phyloP scores from a whole-genome alignment of 2,329 filamentous ascomycete genomes.

The Stenocarpella maydis region DNA sequence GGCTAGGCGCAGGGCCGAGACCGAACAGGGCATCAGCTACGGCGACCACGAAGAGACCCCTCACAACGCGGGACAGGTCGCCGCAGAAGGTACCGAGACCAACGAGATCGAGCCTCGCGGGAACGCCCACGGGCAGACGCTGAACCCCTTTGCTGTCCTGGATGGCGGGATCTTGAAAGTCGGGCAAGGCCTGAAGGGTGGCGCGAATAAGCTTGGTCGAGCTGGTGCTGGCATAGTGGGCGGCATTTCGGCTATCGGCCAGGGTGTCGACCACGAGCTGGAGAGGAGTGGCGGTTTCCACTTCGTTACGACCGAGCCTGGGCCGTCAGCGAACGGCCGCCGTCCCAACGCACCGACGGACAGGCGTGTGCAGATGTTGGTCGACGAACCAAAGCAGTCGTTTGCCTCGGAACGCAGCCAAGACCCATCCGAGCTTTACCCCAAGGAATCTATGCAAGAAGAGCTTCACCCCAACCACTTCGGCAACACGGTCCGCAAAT shows the following conservation, averaged over 20 bases:
- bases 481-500: slow-evolving; percentile 62
- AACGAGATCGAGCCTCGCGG: slow-evolving; percentile 39
- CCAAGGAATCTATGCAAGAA: slow-evolving; percentile 48
- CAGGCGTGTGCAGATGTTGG: slow-evolving; percentile 44
- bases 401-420: slow-evolving; percentile 45
- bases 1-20: slow-evolving; percentile 60
- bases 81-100: slow-evolving; percentile 45
- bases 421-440: slow-evolving; percentile 48
- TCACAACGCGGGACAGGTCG: slow-evolving; percentile 57
- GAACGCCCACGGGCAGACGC: slow-evolving; percentile 31
- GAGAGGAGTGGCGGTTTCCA: slow-evolving; percentile 65
- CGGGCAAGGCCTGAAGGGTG: slow-evolving; percentile 58
- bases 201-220: slow-evolving; percentile 51
- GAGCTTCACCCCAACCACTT: slow-evolving; percentile 45
- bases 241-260: slow-evolving; percentile 55
- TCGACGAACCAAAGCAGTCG: slow-evolving; percentile 46
- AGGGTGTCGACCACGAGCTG: slow-evolving; percentile 60
- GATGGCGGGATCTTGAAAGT: slow-evolving; percentile 55
- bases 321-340: slow-evolving; percentile 39
- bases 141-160: slow-evolving; percentile 17
- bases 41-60: slow-evolving; percentile 63
- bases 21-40: slow-evolving; percentile 56
- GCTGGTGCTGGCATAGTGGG: slow-evolving; percentile 55
- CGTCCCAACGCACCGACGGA: slow-evolving; percentile 22
- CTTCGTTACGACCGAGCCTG: slow-evolving; percentile 41